Evolutionary conservation across 305 asterid genomes (phyloP).

Genomic region (Stenogyne calaminthoides): DNA sequence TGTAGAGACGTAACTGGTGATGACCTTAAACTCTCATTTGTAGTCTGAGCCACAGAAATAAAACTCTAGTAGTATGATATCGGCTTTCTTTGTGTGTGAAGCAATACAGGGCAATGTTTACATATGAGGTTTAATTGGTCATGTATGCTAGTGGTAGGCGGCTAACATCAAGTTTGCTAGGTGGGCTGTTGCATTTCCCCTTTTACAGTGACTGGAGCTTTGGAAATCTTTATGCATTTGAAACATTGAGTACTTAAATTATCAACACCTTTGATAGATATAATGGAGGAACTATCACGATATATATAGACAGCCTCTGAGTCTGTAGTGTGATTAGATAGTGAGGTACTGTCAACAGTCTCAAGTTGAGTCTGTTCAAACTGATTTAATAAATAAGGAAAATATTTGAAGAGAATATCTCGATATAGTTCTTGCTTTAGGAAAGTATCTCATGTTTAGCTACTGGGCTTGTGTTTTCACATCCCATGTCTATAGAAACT

Average conservation of each 20-base stretch:
- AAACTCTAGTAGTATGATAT: background rate
- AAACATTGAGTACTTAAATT: constrained; percentile 3
- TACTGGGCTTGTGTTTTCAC: constrained; percentile 1
- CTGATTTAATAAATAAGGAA: background rate
- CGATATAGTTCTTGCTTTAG: constrained; percentile 14
- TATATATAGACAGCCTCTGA: constrained; percentile 7
- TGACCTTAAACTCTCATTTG: constrained; percentile 7
- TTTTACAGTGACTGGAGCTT: background rate
- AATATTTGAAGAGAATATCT: background rate
- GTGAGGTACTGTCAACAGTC: background rate
- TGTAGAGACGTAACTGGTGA: background rate
- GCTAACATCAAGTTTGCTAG: constrained; percentile 10
- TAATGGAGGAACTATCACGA: constrained; percentile 7
- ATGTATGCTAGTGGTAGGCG: background rate
- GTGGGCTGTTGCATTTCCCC: background rate
- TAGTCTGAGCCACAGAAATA: background rate
- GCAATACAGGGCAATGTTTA: background rate
- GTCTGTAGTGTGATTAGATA: background rate
- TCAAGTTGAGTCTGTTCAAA: constrained; percentile 8
- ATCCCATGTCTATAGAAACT: background rate
- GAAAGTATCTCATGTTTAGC: constrained; percentile 12
- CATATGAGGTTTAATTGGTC: constrained; percentile 13
- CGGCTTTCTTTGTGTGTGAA: background rate
- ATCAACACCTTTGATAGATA: constrained; percentile 10
- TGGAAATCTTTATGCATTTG: constrained; percentile 15